Conservation (phyloP, 768 basidiomycete genomes). For the Lentinula guzmanii region DNA sequence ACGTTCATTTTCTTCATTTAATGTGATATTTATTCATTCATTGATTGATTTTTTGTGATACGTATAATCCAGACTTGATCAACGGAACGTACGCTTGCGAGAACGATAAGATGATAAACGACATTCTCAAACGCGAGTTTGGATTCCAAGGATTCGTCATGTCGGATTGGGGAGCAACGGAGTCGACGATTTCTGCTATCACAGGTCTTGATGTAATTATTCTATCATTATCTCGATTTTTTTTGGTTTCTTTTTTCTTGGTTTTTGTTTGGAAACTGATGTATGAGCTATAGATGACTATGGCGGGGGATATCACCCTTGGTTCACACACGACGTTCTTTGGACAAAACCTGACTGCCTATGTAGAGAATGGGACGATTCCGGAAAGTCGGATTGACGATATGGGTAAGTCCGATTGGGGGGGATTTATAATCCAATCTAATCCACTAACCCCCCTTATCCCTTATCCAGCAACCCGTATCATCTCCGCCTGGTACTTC, state of each 20-base stretch:
- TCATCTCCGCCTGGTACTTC: constrained; percentile 67
- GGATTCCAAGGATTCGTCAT: constrained; percentile 76
- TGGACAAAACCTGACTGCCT: constrained; percentile 60
- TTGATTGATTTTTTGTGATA: too few relatives aligned
- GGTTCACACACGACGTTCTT: constrained; percentile 51
- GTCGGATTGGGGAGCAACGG: constrained; percentile 69
- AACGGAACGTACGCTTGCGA: constrained; percentile 75
- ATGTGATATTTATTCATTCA: not conserved
- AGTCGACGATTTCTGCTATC: constrained; percentile 54
- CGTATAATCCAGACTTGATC: constrained; percentile 40
- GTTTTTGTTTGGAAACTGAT: not conserved
- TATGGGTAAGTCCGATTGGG: constrained; percentile 42
- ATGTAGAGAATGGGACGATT: constrained; percentile 69
- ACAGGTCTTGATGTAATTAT: constrained; percentile 58
- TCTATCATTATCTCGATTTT: not conserved
- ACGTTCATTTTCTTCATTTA: constrained; percentile 14
- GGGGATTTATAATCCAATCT: too few relatives aligned
- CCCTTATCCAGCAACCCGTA: constrained; percentile 49
- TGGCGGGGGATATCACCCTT: constrained; percentile 59
- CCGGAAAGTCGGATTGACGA: constrained; percentile 62
- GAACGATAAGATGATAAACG: constrained; percentile 64
- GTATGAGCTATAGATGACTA: constrained; percentile 49
- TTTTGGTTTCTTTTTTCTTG: too few relatives aligned
- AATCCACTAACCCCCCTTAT: constrained; percentile 6
- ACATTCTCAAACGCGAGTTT: constrained; percentile 68